Conservation (phyloP, 148 eudicot species). For the Rhododendron ovatum region DNA sequence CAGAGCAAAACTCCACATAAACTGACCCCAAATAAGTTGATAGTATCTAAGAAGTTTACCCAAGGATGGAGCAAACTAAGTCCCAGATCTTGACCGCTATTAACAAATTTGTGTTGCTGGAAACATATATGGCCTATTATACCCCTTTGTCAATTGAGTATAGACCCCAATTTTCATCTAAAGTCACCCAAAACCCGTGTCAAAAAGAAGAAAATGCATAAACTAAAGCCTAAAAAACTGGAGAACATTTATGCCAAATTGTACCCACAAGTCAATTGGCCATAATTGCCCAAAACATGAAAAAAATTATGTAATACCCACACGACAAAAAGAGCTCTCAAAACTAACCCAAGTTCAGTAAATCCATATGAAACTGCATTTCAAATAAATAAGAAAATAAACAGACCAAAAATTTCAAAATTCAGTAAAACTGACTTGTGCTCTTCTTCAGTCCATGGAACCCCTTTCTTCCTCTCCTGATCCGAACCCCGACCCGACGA, state of each 20-base stretch:
- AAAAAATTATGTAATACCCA: background rate
- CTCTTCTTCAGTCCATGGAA: conserved; percentile 97
- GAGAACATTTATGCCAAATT: background rate
- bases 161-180: background rate
- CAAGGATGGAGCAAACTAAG: background rate
- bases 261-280: background rate
- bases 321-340: background rate
- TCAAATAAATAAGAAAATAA: background rate
- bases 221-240: background rate
- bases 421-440: conserved; percentile 54
- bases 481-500: conserved; percentile 43
- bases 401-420: background rate
- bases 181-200: background rate
- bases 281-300: background rate
- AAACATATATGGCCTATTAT: background rate
- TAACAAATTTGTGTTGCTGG: background rate
- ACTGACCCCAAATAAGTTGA: background rate
- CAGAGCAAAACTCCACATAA: background rate
- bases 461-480: conserved; percentile 91
- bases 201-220: background rate
- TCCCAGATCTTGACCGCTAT: background rate
- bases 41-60: background rate
- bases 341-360: background rate
- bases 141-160: background rate
- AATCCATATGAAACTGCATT: background rate